Evolutionary conservation across 345 rosid species (phyloP), one percentile per base, ranked within the genome.

Genomic region (Salix suchowensis): DNA sequence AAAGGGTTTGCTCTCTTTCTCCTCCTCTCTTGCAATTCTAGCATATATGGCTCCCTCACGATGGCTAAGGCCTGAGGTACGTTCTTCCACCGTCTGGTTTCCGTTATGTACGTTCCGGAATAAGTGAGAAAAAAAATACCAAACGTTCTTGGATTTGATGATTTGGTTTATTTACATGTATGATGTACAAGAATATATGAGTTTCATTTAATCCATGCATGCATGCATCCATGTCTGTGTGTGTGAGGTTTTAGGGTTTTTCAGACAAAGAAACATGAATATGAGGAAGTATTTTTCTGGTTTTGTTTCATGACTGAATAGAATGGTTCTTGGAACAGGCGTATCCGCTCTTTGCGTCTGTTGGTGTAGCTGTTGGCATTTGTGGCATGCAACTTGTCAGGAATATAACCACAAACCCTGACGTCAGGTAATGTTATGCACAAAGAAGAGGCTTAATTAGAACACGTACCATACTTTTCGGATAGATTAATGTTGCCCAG

Each of bases 331-430:
- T 6, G 44, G 7, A 32, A 28, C 67, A 90, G 93, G 94, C 86
- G 72, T 90, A 78, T 76, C 91, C 92, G 1, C 84, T 90, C 4
- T 84, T 90, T 61, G 94, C 88, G 0, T 61, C 92, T 11, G 81
- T 85, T 19, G 89, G 89, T 32, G 84, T 84, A 0, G 92, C 91
- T 0, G 94, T 88, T 6, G 88, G 91, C 77, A 87, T 87, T 30
- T 90, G 94, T 9, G 85, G 74, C 42, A 76, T 84, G 84, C 90
- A 90, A 61, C 91, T 88, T 72, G 52, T 86, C 2, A 86, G 91
- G 77, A 88, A 90, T 55, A 87, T 87, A 74, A 24, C 74, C 85
- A 76, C 37, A 58, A 90, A 90, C 66, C 93, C 90, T 21, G 91
- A 88, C 74, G 91, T 90, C 67, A 90, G 93, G 93, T 88, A 46